A percentile compares a stretch with the other conserved stretches of the same genome.
Conservation (phyloP, 2,329 filamentous ascomycete genomes). For the Aspergillus neoniger region DNA sequence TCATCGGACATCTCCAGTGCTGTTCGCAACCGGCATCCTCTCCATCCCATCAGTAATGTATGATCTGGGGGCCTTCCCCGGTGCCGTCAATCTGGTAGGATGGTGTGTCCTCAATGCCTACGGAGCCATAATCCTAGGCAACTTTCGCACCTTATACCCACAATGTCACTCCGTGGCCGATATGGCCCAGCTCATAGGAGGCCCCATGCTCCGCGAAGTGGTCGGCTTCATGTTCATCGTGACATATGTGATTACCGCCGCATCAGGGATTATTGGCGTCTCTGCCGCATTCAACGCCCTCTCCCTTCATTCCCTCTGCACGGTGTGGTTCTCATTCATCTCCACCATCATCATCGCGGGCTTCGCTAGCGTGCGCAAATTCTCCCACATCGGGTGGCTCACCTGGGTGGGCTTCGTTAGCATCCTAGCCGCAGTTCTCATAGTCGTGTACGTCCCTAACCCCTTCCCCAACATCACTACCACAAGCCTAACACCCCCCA, state of each 20-base stretch:
- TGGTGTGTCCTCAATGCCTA: constrained; percentile 48
- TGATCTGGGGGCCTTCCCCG: constrained; percentile 20
- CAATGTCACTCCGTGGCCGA: constrained; percentile 58
- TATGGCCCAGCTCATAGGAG: constrained; percentile 61
- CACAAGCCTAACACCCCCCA: neutral
- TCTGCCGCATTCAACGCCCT: constrained; percentile 63
- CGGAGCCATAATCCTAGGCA: constrained; percentile 47
- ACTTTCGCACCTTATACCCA: constrained; percentile 55
- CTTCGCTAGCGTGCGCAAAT: constrained; percentile 58
- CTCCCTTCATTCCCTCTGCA: constrained; percentile 60
- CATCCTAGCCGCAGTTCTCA: constrained; percentile 60
- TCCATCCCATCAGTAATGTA: constrained; percentile 24
- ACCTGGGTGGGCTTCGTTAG: constrained; percentile 63
- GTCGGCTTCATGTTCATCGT: constrained; percentile 59
- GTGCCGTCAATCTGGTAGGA: constrained; percentile 20
- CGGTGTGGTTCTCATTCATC: constrained; percentile 59
- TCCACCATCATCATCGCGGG: constrained; percentile 52
- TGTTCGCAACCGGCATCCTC: constrained; percentile 29
- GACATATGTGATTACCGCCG: constrained; percentile 59
- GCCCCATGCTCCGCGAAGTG: constrained; percentile 54
- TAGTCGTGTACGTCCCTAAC: constrained; percentile 47
- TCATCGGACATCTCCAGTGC: constrained; percentile 19
- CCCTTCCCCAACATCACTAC: neutral
- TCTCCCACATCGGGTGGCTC: constrained; percentile 63
- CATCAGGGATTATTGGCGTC: constrained; percentile 61